phyloP scores from a whole-genome alignment of 257 asterid species.

The Penstemon eatonii region DNA sequence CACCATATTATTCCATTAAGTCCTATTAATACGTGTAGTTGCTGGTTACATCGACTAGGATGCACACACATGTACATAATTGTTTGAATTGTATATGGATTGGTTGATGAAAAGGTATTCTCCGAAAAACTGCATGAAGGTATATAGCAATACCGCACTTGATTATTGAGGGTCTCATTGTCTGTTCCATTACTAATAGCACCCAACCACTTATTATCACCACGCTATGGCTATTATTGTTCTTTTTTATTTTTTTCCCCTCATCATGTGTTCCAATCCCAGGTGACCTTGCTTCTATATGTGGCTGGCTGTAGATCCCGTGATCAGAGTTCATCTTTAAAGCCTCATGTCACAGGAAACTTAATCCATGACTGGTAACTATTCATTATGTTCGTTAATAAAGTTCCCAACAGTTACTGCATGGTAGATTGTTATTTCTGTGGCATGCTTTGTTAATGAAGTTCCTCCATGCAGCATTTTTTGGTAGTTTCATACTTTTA shows the following conservation, averaged over 20 bases:
- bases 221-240: slow-evolving; percentile 9
- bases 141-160: neutral
- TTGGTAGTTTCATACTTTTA: too few relatives aligned
- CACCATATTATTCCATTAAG: slow-evolving; percentile 16
- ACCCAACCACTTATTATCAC: slow-evolving; percentile 7
- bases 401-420: too few relatives aligned
- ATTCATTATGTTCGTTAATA: slow-evolving; percentile 1
- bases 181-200: slow-evolving; percentile 3
- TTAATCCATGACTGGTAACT: slow-evolving; percentile 87
- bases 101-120: neutral
- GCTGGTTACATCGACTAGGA: slow-evolving; percentile 3
- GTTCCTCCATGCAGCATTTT: too few relatives aligned
- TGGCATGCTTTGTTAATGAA: too few relatives aligned
- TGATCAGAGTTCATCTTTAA: slow-evolving; percentile 72
- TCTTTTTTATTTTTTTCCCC: neutral
- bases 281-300: slow-evolving; percentile 75
- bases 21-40: neutral
- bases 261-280: slow-evolving; percentile 28
- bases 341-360: slow-evolving; percentile 79
- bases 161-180: slow-evolving; percentile 16
- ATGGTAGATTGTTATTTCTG: too few relatives aligned
- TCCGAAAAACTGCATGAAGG: neutral
- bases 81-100: neutral
- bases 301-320: slow-evolving; percentile 66
- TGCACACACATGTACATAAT: neutral